These are phyloP conservation scores for Rubus parviflorus DNA, from an alignment of 306 rosid genomes.

Conservation along the genomic window DNA sequence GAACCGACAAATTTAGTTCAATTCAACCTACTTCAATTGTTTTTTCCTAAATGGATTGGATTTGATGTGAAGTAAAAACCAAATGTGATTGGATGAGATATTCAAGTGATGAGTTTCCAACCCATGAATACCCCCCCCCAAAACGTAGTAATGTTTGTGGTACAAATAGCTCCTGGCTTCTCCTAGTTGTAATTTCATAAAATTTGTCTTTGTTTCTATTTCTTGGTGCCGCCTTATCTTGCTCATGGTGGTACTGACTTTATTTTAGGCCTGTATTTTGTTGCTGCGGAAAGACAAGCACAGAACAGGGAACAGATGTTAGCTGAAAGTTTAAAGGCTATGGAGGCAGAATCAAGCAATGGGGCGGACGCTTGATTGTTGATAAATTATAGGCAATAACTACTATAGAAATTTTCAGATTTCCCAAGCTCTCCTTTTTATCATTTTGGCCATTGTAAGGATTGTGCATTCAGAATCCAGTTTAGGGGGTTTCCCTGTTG, in stretches of 20 bases:
- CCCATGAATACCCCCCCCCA: background rate
- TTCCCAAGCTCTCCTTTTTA: background rate
- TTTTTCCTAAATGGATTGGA: background rate
- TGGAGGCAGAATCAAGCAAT: conserved; percentile 26
- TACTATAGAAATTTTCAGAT: background rate
- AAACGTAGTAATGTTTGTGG: background rate
- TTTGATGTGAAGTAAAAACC: background rate
- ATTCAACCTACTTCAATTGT: background rate
- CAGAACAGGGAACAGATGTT: conserved; percentile 39
- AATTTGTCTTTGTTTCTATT: background rate
- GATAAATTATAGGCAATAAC: conserved; percentile 8
- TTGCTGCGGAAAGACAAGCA: conserved; percentile 41
- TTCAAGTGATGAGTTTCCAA: background rate
- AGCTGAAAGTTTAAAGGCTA: conserved; percentile 31
- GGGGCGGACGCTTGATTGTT: conserved; percentile 21
- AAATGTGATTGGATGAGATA: background rate
- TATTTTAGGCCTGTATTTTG: conserved; percentile 43
- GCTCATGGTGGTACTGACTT: conserved; percentile 9
- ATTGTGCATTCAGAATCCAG: background rate
- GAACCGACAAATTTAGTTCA: background rate
- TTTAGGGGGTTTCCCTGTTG: background rate
- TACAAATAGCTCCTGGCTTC: background rate
- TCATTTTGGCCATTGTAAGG: background rate
- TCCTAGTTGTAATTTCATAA: background rate
- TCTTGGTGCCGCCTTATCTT: background rate